These are phyloP conservation scores for Acidiella bohemica DNA, from an alignment of 495 filamentous ascomycete species.

Conservation along the genomic window DNA sequence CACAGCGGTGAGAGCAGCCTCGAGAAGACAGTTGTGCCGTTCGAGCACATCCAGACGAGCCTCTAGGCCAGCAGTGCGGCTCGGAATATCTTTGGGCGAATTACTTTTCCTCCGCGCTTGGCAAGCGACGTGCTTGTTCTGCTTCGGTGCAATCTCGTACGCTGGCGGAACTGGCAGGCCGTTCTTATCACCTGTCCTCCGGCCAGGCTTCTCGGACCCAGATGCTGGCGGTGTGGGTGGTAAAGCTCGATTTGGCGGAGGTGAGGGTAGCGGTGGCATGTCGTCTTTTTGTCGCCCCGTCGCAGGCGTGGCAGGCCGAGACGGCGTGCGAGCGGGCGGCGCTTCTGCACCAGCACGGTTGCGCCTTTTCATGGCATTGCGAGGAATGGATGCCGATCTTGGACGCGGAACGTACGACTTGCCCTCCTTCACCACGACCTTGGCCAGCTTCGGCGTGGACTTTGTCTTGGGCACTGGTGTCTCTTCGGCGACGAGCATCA, in stretches of 20 bases:
- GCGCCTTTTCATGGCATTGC: conserved; percentile 5
- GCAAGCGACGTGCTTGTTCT: conserved; percentile 5
- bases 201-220: conserved; percentile 11
- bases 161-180: conserved; percentile 2
- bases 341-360: conserved; percentile 4
- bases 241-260: conserved; percentile 13
- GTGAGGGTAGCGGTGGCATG: conserved; percentile 14
- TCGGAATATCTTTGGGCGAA: neutral
- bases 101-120: conserved; percentile 6
- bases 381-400: conserved; percentile 16
- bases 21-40: conserved; percentile 22
- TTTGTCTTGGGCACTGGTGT: conserved; percentile 17
- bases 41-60: conserved; percentile 23
- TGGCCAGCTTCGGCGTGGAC: conserved; percentile 10
- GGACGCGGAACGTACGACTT: conserved; percentile 15
- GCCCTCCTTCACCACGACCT: conserved; percentile 11
- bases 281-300: conserved; percentile 1
- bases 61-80: conserved; percentile 5
- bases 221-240: conserved; percentile 18
- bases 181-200: conserved; percentile 7
- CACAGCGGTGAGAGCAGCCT: conserved; percentile 24
- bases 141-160: conserved; percentile 6
- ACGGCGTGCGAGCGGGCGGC: neutral
- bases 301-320: conserved; percentile 5
- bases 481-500: conserved; percentile 23